These are phyloP conservation scores for Fusarium siculi DNA, from an alignment of 2,329 filamentous ascomycete genomes.

Conservation along the genomic window DNA sequence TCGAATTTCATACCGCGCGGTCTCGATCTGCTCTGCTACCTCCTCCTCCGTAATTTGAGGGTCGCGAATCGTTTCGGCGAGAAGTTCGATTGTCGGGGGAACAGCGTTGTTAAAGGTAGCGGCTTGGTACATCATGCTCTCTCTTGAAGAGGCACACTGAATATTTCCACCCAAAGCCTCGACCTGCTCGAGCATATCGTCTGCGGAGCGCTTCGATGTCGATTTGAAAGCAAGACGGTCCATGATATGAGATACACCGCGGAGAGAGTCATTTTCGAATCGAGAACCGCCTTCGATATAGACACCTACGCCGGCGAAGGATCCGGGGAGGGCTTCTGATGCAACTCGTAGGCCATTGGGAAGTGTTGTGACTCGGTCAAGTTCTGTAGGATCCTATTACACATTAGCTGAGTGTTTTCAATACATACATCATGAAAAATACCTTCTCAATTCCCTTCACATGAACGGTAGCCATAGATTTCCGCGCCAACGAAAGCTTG, in stretches of 20 bases:
- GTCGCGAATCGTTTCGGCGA: constrained; percentile 93
- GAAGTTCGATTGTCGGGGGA: constrained; percentile 79
- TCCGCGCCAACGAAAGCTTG: constrained; percentile 37
- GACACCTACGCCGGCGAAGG: constrained; percentile 93
- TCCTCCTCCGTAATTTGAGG: constrained; percentile 87
- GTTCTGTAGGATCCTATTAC: constrained; percentile 79
- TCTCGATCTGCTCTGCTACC: constrained; percentile 86
- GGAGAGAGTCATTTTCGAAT: constrained; percentile 86
- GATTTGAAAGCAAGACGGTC: constrained; percentile 95
- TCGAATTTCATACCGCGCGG: constrained; percentile 92
- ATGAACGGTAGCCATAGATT: constrained; percentile 48
- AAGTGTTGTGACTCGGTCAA: constrained; percentile 88
- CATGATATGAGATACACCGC: constrained; percentile 95
- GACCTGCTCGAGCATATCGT: constrained; percentile 87
- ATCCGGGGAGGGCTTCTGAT: constrained; percentile 91
- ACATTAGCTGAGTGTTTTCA: background rate
- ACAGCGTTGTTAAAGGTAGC: constrained; percentile 97
- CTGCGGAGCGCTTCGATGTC: constrained; percentile 76
- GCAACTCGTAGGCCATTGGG: constrained; percentile 94
- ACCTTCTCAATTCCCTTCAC: constrained; percentile 53
- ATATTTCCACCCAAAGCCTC: constrained; percentile 95
- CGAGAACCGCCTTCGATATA: constrained; percentile 96
- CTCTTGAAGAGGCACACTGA: constrained; percentile 93
- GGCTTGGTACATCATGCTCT: constrained; percentile 98
- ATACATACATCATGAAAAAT: background rate